These are phyloP conservation scores for Durio zibethinus DNA, from an alignment of 345 rosid species.

Conservation along the genomic window DNA sequence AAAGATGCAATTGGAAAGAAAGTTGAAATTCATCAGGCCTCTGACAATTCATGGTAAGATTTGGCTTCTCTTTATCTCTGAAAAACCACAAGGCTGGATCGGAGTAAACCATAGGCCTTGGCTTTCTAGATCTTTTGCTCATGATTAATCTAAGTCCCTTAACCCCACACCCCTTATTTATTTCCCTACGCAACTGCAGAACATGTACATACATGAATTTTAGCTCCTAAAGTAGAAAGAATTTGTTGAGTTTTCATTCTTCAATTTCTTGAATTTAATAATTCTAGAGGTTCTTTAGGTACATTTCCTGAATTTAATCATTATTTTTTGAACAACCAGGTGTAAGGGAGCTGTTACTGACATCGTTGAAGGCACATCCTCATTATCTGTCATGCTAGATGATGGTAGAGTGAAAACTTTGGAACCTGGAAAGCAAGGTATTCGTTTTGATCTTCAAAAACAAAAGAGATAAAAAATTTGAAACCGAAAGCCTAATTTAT, in stretches of 20 bases:
- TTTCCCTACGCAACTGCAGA: not conserved
- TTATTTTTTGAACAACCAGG: conserved; percentile 45
- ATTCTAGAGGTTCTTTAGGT: not conserved
- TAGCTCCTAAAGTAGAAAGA: not conserved
- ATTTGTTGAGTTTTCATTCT: not conserved
- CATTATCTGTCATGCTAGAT: conserved; percentile 63
- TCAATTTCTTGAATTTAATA: not conserved
- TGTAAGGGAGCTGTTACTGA: conserved; percentile 77
- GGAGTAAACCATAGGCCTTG: not conserved
- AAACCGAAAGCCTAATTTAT: conserved; percentile 27
- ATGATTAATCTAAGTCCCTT: not conserved
- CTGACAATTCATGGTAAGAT: conserved; percentile 82
- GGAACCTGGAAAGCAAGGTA: conserved; percentile 84
- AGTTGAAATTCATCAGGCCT: conserved; percentile 85
- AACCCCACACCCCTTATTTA: not conserved
- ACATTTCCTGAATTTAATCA: not conserved
- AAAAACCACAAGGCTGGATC: not conserved
- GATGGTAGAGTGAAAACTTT: conserved; percentile 69
- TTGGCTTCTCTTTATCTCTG: not conserved
- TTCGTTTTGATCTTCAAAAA: conserved; percentile 83
- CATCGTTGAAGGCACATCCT: conserved; percentile 53
- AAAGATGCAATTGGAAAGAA: conserved; percentile 89
- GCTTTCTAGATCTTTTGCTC: conserved; percentile 6
- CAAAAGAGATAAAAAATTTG: conserved; percentile 71
- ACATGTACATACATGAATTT: not conserved